These are phyloP conservation scores for Phylloporus sp. DNA, from an alignment of 768 basidiomycete species.

Conservation along the genomic window DNA sequence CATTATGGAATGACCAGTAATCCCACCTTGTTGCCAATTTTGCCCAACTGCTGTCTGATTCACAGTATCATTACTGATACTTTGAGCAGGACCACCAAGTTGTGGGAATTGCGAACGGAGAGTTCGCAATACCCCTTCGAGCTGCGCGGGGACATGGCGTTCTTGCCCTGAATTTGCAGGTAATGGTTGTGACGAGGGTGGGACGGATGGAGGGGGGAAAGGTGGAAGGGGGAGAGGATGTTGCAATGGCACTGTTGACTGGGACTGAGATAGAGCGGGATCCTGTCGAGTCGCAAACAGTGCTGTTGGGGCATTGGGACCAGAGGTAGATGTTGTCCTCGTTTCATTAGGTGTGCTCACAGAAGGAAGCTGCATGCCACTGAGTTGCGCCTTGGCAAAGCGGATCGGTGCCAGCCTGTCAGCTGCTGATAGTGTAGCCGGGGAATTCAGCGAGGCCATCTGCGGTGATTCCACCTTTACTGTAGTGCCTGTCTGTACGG, in stretches of 20 bases:
- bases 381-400: conserved; percentile 29
- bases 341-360: background rate
- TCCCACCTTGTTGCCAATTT: background rate
- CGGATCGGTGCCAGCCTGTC: conserved; percentile 33
- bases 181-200: conserved; percentile 1
- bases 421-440: background rate
- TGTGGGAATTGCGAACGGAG: conserved; percentile 17
- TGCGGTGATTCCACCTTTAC: conserved; percentile 20
- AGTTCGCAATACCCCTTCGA: conserved; percentile 14
- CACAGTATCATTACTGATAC: background rate
- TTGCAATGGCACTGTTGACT: background rate
- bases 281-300: conserved; percentile 1
- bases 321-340: background rate
- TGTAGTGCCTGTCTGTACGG: conserved; percentile 9
- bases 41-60: background rate
- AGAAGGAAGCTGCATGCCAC: conserved; percentile 9
- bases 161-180: conserved; percentile 3
- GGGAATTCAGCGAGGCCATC: conserved; percentile 7
- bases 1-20: background rate
- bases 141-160: background rate
- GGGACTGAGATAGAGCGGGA: background rate
- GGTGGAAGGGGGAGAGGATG: background rate
- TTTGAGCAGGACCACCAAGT: background rate
- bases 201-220: background rate
- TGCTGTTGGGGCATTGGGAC: background rate